A percentile compares a stretch with the other conserved stretches of the same genome.
Evolutionary conservation across 202 grass and related monocot species (phyloP).

Genomic region (Panicum virgatum): DNA sequence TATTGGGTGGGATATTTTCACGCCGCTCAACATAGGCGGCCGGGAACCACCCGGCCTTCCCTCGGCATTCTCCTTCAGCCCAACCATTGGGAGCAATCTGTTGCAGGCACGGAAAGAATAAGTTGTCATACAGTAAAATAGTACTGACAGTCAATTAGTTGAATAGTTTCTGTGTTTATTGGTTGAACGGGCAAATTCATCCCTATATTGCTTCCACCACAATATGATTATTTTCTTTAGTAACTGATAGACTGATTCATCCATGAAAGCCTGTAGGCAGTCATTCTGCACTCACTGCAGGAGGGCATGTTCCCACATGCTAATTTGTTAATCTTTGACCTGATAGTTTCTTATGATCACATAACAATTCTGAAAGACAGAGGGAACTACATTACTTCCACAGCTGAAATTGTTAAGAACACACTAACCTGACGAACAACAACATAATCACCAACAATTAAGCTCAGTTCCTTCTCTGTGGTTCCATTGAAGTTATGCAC

Average conservation of each 20-base stretch:
- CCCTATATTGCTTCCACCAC: slow-evolving; percentile 1
- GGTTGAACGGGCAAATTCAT: slow-evolving; percentile 1
- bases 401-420: slow-evolving; percentile 11
- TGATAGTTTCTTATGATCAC: not conserved
- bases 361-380: not conserved
- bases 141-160: not conserved
- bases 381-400: not conserved
- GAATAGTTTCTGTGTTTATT: not conserved
- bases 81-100: slow-evolving; percentile 80
- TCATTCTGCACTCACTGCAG: not conserved
- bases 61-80: slow-evolving; percentile 96
- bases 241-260: slow-evolving; percentile 2
- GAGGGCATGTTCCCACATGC: not conserved
- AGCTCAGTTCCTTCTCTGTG: slow-evolving; percentile 85
- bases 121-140: not conserved
- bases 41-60: slow-evolving; percentile 90
- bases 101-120: slow-evolving; percentile 8
- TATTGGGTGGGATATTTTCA: slow-evolving; percentile 78
- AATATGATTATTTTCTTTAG: not conserved
- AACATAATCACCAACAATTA: slow-evolving; percentile 95
- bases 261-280: not conserved
- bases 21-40: slow-evolving; percentile 77
- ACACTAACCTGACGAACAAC: slow-evolving; percentile 91
- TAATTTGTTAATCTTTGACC: slow-evolving; percentile 1
- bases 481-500: slow-evolving; percentile 87